phyloP scores from a whole-genome alignment of 306 rosid species.

The Fragaria ananassa region DNA sequence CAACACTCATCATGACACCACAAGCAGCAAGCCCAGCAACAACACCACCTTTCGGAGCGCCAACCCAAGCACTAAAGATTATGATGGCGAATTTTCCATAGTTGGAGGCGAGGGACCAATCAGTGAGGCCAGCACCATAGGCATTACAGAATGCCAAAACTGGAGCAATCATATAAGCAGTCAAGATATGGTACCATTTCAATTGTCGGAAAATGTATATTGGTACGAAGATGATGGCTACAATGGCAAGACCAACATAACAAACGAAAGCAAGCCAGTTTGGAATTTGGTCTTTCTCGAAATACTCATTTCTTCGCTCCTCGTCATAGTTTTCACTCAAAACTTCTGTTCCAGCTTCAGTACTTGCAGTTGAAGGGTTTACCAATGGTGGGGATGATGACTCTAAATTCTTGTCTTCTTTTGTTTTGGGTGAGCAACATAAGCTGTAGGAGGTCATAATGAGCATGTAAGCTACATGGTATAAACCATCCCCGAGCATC shows the following conservation, averaged over 20 bases:
- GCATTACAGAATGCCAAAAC: slow-evolving; percentile 71
- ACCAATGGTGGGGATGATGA: background rate
- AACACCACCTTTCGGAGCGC: slow-evolving; percentile 52
- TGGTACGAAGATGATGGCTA: slow-evolving; percentile 46
- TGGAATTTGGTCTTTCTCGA: slow-evolving; percentile 63
- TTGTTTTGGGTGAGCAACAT: background rate
- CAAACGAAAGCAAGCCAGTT: slow-evolving; percentile 45
- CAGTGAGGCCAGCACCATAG: slow-evolving; percentile 73
- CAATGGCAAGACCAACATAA: slow-evolving; percentile 39
- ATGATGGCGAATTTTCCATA: slow-evolving; percentile 74
- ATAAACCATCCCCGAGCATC: slow-evolving; percentile 81
- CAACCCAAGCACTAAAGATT: slow-evolving; percentile 66
- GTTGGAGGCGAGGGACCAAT: slow-evolving; percentile 77
- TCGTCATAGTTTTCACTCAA: slow-evolving; percentile 30
- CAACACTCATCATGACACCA: slow-evolving; percentile 84
- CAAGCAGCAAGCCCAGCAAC: slow-evolving; percentile 76
- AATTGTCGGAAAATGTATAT: slow-evolving; percentile 47
- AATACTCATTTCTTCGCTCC: slow-evolving; percentile 35
- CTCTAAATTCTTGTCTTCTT: background rate
- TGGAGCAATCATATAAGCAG: slow-evolving; percentile 57
- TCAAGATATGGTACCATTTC: slow-evolving; percentile 59
- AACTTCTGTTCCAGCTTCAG: background rate
- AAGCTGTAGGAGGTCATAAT: slow-evolving; percentile 36
- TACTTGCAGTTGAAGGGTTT: background rate
- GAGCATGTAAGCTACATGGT: slow-evolving; percentile 56